Evolutionary conservation across 441 rosid species (phyloP), one percentile per base, ranked within the genome.

Genomic region (Erodium texanum): DNA sequence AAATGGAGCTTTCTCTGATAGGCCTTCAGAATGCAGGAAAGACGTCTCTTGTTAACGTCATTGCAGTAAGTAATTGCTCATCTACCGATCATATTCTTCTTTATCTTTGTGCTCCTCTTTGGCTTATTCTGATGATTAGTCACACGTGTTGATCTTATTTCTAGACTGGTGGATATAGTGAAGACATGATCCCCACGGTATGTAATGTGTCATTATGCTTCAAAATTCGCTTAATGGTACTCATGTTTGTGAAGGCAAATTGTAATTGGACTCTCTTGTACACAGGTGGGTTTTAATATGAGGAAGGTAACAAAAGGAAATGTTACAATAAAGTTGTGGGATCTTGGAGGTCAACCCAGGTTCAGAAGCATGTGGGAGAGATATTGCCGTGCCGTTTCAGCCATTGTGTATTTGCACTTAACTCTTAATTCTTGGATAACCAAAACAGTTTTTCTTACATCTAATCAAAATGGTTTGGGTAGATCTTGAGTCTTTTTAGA

Each of bases 1-100:
- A 70, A 70, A 70, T 70, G 73, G 73, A 70, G 62, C 68, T 70
- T 36, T 70, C 73, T 18, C 64, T 70, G 7, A 70, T 70, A 70
- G 73, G 73, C 45, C 73, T 70, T 50, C 73, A 70, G 20, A 70
- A 70, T 64, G 73, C 73, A 6, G 73, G 73, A 61, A 70, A 70
- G 64, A 70, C 73, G 12, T 70, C 73, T 22, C 73, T 70, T 64
- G 73, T 70, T 20, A 70, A 70, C 22, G 73, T 70, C 65, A 67
- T 70, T 43, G 73, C 73, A 10, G 73, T 70, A 48, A 70, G 68
- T 64, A 19, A 58, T 48, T 36, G 2, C 19, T 58, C 61, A 19
- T 19, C 11, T 20, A 54, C n/a, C n/a, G 43, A 36, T 8, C 7
- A 36, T 36, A 36, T 36, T 8, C 10, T 36, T 54, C 61, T 18